These are phyloP conservation scores for Colletotrichum sidae DNA, from an alignment of 2,329 filamentous ascomycete genomes.

Conservation along the genomic window DNA sequence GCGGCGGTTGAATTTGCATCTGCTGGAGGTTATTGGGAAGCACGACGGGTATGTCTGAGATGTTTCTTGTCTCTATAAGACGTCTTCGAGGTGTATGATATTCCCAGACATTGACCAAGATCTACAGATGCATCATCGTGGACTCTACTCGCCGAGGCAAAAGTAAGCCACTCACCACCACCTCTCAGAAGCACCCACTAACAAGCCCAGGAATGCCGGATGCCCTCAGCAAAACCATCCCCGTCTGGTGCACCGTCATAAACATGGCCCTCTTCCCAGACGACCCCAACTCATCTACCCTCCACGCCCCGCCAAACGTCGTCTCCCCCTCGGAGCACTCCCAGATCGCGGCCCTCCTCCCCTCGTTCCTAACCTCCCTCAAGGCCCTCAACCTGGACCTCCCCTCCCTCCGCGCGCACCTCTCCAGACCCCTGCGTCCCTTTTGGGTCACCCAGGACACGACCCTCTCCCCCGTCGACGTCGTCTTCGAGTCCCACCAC, in stretches of 20 bases:
- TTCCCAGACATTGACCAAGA: conserved; percentile 1
- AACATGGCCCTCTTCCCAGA: conserved; percentile 82
- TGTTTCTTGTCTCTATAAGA: no score
- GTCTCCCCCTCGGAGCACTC: conserved; percentile 81
- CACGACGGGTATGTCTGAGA: conserved; percentile 70
- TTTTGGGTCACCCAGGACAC: conserved; percentile 84
- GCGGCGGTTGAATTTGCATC: conserved; percentile 84
- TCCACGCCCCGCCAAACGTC: conserved; percentile 79
- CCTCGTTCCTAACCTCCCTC: conserved; percentile 64
- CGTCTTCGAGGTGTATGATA: no score
- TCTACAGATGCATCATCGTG: conserved; percentile 78
- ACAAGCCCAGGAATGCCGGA: conserved; percentile 81
- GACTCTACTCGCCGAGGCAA: conserved; percentile 95
- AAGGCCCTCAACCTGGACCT: conserved; percentile 71
- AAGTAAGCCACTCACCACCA: conserved; percentile 58
- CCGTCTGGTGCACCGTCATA: conserved; percentile 91
- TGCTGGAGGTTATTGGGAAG: conserved; percentile 75
- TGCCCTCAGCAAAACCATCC: conserved; percentile 91
- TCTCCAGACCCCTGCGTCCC: conserved; percentile 80
- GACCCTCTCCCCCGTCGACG: conserved; percentile 49
- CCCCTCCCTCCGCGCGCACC: conserved; percentile 60
- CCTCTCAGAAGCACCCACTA: background rate
- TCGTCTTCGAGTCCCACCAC: conserved; percentile 69
- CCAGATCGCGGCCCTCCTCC: conserved; percentile 76
- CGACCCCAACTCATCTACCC: conserved; percentile 47